A percentile compares a stretch with the other conserved stretches of the same genome.
phyloP scores from a whole-genome alignment of 345 rosid genomes.

The Dimocarpus longan region DNA sequence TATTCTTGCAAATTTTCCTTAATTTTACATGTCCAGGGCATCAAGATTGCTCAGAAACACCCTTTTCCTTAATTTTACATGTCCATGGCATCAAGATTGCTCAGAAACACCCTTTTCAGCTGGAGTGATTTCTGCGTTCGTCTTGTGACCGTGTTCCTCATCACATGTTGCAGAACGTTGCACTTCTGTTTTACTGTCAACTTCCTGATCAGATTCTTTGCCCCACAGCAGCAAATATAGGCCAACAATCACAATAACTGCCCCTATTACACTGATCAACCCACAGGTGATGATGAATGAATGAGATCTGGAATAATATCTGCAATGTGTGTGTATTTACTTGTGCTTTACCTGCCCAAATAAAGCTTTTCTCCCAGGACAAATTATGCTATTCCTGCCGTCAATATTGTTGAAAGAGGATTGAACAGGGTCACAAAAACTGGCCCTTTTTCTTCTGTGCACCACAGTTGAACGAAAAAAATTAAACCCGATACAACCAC shows the following conservation, averaged over 20 bases:
- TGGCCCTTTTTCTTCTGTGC: constrained; percentile 60
- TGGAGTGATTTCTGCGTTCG: constrained; percentile 15
- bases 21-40: constrained; percentile 9
- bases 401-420: constrained; percentile 56
- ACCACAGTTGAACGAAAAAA: constrained; percentile 52
- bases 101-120: too few species aligned
- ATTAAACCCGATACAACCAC: constrained; percentile 52
- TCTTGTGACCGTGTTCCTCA: constrained; percentile 17
- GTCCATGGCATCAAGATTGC: too few species aligned
- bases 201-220: constrained; percentile 47
- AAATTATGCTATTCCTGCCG: constrained; percentile 52
- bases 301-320: background rate
- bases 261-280: constrained; percentile 57
- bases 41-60: constrained; percentile 8
- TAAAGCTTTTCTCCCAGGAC: constrained; percentile 60
- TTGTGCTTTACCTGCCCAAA: constrained; percentile 53
- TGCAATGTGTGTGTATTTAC: background rate
- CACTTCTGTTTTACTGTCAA: constrained; percentile 21
- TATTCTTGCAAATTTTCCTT: background rate
- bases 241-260: constrained; percentile 48
- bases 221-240: constrained; percentile 72
- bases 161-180: constrained; percentile 13
- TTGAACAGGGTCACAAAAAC: constrained; percentile 69
- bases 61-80: too few species aligned
- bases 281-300: background rate